phyloP scores from a whole-genome alignment of 345 rosid genomes.

The Citrus mangshanensis region DNA sequence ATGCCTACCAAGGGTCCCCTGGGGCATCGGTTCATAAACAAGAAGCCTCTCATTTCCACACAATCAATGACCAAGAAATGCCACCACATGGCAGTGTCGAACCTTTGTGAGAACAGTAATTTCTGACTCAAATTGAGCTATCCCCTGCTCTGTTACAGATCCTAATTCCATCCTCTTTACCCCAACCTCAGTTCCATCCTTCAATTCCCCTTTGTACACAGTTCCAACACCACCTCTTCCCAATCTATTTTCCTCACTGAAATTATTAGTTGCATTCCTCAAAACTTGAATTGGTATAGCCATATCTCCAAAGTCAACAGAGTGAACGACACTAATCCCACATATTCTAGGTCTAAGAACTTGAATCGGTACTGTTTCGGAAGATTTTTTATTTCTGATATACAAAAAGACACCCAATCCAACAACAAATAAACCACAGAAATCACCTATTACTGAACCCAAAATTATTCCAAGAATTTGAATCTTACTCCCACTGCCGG shows the following conservation, averaged over 20 bases:
- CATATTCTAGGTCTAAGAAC: too few species aligned
- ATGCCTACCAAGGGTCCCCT: slow-evolving; percentile 20
- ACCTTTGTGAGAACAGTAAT: slow-evolving; percentile 48
- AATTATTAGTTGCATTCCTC: slow-evolving; percentile 42
- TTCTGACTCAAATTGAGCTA: slow-evolving; percentile 42
- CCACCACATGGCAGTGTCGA: slow-evolving; percentile 47
- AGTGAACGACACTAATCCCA: slow-evolving; percentile 24
- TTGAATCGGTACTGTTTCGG: background rate
- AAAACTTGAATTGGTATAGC: slow-evolving; percentile 43
- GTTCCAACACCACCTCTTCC: slow-evolving; percentile 53
- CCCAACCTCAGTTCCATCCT: slow-evolving; percentile 48
- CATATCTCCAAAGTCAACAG: slow-evolving; percentile 41
- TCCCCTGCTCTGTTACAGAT: slow-evolving; percentile 34
- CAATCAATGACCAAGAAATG: slow-evolving; percentile 45
- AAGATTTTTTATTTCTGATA: slow-evolving; percentile 34
- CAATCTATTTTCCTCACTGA: slow-evolving; percentile 35
- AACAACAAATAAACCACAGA: slow-evolving; percentile 1
- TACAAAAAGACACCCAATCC: slow-evolving; percentile 12
- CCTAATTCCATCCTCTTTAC: slow-evolving; percentile 54
- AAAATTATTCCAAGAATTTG: background rate
- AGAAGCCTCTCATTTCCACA: slow-evolving; percentile 52
- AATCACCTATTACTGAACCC: slow-evolving; percentile 15
- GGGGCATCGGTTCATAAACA: slow-evolving; percentile 35
- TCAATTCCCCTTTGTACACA: slow-evolving; percentile 44
- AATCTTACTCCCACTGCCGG: background rate